Conservation (phyloP, 108 stramenopile genomes). For the Seminavis robusta region DNA sequence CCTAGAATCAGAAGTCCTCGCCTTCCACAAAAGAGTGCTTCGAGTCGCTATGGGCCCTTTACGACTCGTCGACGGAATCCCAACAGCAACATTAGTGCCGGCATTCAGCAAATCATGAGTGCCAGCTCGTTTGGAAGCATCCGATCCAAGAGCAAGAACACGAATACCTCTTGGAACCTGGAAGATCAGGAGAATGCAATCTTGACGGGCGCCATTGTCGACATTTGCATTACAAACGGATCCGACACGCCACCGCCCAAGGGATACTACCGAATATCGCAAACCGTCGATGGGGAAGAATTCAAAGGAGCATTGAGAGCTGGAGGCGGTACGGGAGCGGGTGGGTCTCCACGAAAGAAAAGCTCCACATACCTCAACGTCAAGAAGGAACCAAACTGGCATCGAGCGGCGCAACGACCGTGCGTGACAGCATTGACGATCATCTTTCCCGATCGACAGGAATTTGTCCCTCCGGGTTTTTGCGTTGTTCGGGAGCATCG, state of each 20-base stretch:
- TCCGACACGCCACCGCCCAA: constrained; percentile 63
- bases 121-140: background rate
- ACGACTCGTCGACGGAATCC: constrained; percentile 4
- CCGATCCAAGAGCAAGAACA: no score
- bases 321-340: constrained; percentile 11
- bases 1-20: constrained; percentile 12
- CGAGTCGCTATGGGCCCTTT: no score
- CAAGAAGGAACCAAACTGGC: constrained; percentile 86
- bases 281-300: constrained; percentile 23
- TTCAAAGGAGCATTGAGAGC: constrained; percentile 26
- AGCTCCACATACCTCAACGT: constrained; percentile 54
- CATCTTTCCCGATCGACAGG: constrained; percentile 79
- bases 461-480: constrained; percentile 88
- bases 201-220: constrained; percentile 73
- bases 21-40: constrained; percentile 14
- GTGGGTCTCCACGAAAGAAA: constrained; percentile 18
- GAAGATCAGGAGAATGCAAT: constrained; percentile 56
- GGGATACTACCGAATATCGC: constrained; percentile 72
- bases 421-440: constrained; percentile 78
- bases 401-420: constrained; percentile 83
- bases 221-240: constrained; percentile 61
- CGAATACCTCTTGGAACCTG: constrained; percentile 34
- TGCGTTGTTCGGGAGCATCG: constrained; percentile 62
- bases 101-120: background rate
- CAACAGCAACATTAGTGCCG: background rate